phyloP scores from a whole-genome alignment of 2,329 filamentous ascomycete species.

The Scedosporium aurantiacum region DNA sequence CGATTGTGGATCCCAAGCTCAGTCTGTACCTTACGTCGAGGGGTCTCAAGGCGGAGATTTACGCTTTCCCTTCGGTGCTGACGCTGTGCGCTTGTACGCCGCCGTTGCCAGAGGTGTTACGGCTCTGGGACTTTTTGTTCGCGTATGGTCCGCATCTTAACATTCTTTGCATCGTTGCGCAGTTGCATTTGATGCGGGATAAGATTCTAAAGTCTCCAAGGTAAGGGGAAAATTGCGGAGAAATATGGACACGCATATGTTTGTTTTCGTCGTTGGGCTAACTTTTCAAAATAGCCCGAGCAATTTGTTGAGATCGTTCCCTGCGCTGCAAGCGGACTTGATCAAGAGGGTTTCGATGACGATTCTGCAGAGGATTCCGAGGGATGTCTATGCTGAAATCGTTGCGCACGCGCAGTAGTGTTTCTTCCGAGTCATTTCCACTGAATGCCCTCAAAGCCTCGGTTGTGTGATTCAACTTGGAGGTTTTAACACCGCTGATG shows the following conservation, averaged over 20 bases:
- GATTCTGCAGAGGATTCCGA: slow-evolving; percentile 80
- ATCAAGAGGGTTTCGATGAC: slow-evolving; percentile 78
- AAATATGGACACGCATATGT: too few species aligned
- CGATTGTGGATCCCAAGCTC: slow-evolving; percentile 83
- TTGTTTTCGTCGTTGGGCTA: neutral
- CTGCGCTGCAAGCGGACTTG: slow-evolving; percentile 68
- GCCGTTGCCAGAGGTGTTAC: slow-evolving; percentile 81
- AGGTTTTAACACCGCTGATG: neutral
- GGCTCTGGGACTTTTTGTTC: slow-evolving; percentile 94
- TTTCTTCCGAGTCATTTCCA: neutral
- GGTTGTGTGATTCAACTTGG: neutral
- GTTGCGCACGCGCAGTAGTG: slow-evolving; percentile 67
- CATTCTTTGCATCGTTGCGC: slow-evolving; percentile 90
- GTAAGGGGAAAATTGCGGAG: slow-evolving; percentile 33
- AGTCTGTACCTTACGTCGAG: slow-evolving; percentile 75
- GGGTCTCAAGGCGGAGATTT: slow-evolving; percentile 84
- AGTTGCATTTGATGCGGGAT: slow-evolving; percentile 78
- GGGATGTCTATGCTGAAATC: slow-evolving; percentile 83
- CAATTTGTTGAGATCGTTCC: slow-evolving; percentile 80
- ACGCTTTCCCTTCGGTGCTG: slow-evolving; percentile 89
- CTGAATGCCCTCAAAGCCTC: neutral
- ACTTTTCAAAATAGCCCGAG: slow-evolving; percentile 57
- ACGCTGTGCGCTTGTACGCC: slow-evolving; percentile 95
- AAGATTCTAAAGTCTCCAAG: slow-evolving; percentile 74
- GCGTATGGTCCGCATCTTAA: slow-evolving; percentile 93